These are phyloP conservation scores for Alternaria burnsii DNA, from an alignment of 2,329 filamentous ascomycete genomes.

Conservation along the genomic window DNA sequence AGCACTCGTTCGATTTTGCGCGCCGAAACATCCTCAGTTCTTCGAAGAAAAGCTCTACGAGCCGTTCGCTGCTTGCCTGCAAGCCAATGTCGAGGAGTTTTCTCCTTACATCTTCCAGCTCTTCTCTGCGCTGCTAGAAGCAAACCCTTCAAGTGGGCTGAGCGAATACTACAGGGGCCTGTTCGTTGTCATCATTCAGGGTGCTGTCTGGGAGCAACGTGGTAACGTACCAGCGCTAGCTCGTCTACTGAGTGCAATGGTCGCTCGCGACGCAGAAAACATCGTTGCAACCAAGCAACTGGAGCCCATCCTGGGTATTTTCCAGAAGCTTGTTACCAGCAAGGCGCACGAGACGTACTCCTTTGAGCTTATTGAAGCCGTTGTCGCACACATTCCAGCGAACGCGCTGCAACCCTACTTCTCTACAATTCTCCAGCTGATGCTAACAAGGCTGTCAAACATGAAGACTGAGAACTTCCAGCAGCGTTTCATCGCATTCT, in stretches of 20 bases:
- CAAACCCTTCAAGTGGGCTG: conserved; percentile 79
- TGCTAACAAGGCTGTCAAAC: conserved; percentile 76
- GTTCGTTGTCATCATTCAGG: conserved; percentile 78
- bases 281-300: conserved; percentile 83
- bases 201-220: conserved; percentile 87
- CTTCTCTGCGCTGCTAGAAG: conserved; percentile 87
- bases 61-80: conserved; percentile 81
- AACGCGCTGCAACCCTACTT: conserved; percentile 82
- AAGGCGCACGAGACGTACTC: conserved; percentile 87
- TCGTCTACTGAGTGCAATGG: conserved; percentile 82
- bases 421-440: conserved; percentile 77
- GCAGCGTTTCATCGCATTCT: conserved; percentile 89
- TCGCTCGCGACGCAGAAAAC: conserved; percentile 75
- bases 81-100: conserved; percentile 89
- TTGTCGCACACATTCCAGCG: conserved; percentile 76
- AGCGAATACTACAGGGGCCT: conserved; percentile 83
- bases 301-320: conserved; percentile 90
- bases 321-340: conserved; percentile 83
- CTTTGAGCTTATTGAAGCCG: conserved; percentile 87
- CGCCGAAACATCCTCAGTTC: conserved; percentile 71
- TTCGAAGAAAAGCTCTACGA: conserved; percentile 84
- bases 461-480: conserved; percentile 86
- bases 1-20: conserved; percentile 82
- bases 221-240: conserved; percentile 94
- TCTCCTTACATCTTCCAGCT: conserved; percentile 97